Percentiles rank a stretch among this genome's conserved stretches.
Evolutionary conservation across 805 yeast species (phyloP).

Genomic region (Lipomyces yamanashiensis): DNA sequence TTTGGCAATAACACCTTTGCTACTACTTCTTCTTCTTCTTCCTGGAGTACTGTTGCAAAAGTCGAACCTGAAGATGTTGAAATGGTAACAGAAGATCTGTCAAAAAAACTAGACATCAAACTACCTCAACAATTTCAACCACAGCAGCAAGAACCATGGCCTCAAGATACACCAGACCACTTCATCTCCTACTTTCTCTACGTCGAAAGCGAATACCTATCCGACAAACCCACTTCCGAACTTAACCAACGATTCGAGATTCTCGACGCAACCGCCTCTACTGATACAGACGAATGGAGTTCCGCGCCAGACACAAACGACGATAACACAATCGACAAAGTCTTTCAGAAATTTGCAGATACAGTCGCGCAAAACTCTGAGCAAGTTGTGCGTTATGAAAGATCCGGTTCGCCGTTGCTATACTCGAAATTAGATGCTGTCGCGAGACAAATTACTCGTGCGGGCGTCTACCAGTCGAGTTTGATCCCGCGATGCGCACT

Average conservation of each 20-base stretch:
- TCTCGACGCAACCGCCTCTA: slow-evolving; percentile 17
- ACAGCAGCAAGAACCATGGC: slow-evolving; percentile 22
- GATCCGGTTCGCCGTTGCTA: slow-evolving; percentile 76
- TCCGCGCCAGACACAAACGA: slow-evolving; percentile 32
- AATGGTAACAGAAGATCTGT: slow-evolving; percentile 1
- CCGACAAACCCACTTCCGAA: slow-evolving; percentile 13
- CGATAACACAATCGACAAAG: slow-evolving; percentile 61
- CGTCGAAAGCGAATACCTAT: slow-evolving; percentile 37
- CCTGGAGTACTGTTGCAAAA: not conserved
- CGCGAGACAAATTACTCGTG: slow-evolving; percentile 49
- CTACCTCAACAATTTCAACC: not conserved
- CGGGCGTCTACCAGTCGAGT: slow-evolving; percentile 34
- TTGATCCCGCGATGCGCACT: slow-evolving; percentile 67
- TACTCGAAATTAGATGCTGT: slow-evolving; percentile 67
- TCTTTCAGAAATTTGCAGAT: slow-evolving; percentile 78
- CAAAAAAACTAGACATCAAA: not conserved
- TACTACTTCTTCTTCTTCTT: not conserved
- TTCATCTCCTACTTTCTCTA: slow-evolving; percentile 32
- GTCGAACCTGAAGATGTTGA: slow-evolving; percentile 8
- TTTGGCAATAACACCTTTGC: slow-evolving; percentile 40
- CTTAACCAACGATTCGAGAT: slow-evolving; percentile 22
- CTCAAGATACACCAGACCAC: slow-evolving; percentile 18
- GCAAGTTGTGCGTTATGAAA: slow-evolving; percentile 84
- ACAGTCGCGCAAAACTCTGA: slow-evolving; percentile 78
- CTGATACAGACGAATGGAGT: slow-evolving; percentile 33